Conservation (phyloP, 2,329 filamentous ascomycete genomes). For the Lecanicillium sp. region DNA sequence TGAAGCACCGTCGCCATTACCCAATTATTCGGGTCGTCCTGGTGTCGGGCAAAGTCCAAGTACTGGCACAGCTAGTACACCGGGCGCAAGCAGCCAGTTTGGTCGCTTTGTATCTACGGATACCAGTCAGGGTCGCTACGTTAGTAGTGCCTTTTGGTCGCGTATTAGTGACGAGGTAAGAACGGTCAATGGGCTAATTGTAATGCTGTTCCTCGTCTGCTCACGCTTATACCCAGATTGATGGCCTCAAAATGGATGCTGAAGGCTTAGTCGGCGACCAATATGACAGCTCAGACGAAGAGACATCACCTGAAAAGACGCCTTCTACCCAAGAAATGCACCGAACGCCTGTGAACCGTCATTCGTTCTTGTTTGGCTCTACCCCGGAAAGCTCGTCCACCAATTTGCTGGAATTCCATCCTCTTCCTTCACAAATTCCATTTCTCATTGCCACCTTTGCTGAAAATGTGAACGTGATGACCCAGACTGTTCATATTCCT, state of each 20-base stretch:
- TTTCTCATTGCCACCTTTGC: slow-evolving; percentile 43
- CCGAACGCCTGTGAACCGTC: slow-evolving; percentile 34
- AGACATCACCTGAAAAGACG: slow-evolving; percentile 19
- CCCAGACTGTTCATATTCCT: slow-evolving; percentile 38
- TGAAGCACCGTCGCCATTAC: slow-evolving; percentile 13
- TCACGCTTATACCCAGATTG: slow-evolving; percentile 31
- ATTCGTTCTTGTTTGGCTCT: slow-evolving; percentile 40
- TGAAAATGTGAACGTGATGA: slow-evolving; percentile 41
- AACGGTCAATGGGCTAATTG: neutral
- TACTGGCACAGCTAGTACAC: slow-evolving; percentile 1
- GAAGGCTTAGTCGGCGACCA: slow-evolving; percentile 22
- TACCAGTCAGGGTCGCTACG: slow-evolving; percentile 32
- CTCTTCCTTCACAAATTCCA: slow-evolving; percentile 46
- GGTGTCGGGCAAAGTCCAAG: slow-evolving; percentile 14
- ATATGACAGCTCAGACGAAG: slow-evolving; percentile 31
- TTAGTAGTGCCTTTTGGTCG: slow-evolving; percentile 48
- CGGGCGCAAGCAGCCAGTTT: slow-evolving; percentile 30
- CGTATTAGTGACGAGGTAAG: slow-evolving; percentile 47
- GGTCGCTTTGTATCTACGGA: slow-evolving; percentile 36
- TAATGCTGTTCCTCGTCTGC: no score
- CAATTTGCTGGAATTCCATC: slow-evolving; percentile 34
- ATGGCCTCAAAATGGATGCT: slow-evolving; percentile 34
- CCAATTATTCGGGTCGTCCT: no score
- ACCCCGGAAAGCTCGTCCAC: slow-evolving; percentile 15
- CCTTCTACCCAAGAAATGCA: slow-evolving; percentile 30